phyloP scores from a whole-genome alignment of 768 basidiomycete genomes.

The Trametes cinnabarina region DNA sequence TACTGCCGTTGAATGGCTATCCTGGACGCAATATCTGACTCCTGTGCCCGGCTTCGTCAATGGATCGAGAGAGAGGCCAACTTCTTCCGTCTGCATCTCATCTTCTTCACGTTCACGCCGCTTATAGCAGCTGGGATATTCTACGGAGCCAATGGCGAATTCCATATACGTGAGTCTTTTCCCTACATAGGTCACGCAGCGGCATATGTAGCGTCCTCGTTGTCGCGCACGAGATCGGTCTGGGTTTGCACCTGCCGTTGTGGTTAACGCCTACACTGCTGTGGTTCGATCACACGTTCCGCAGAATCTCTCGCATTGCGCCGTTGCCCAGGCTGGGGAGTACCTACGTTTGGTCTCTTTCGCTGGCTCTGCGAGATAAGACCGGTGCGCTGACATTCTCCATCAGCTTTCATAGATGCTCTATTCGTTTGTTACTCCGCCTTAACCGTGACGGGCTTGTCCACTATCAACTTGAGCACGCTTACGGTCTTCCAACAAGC shows the following conservation, averaged over 20 bases:
- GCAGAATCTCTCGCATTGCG: no score
- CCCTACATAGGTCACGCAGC: no score
- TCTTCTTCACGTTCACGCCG: slow-evolving; percentile 54
- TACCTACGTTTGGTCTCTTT: no score
- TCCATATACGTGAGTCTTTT: slow-evolving; percentile 30
- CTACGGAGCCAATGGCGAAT: slow-evolving; percentile 60
- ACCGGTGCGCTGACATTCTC: no score
- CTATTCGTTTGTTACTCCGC: slow-evolving; percentile 63
- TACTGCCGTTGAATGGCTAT: slow-evolving; percentile 6
- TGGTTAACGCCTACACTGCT: slow-evolving; percentile 9
- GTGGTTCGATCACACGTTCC: neutral
- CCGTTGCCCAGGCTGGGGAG: no score
- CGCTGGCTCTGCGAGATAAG: no score
- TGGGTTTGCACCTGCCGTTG: no score
- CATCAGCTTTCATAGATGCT: slow-evolving; percentile 49
- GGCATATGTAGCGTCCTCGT: no score
- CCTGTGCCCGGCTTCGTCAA: slow-evolving; percentile 11
- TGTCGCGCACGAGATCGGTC: no score
- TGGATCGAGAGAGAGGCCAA: slow-evolving; percentile 35
- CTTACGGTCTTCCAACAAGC: slow-evolving; percentile 48
- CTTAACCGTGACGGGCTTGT: slow-evolving; percentile 43
- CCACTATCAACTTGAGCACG: slow-evolving; percentile 50
- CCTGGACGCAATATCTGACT: slow-evolving; percentile 1
- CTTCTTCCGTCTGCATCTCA: slow-evolving; percentile 53
- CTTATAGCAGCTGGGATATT: slow-evolving; percentile 62